Conservation (phyloP, 2,329 filamentous ascomycete species). For the Aureobasidium sp. region DNA sequence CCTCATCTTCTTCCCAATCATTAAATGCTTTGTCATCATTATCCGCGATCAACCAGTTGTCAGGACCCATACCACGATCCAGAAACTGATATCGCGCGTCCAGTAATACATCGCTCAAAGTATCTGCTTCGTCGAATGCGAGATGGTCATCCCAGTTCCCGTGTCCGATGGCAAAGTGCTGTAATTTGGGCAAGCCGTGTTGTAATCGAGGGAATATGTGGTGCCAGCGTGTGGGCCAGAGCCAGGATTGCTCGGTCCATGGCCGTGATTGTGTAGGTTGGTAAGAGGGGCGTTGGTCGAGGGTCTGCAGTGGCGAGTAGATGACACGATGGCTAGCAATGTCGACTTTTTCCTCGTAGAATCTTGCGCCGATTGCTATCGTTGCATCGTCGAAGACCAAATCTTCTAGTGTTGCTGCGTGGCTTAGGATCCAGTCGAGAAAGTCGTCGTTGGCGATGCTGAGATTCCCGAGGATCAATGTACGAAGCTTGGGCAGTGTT, state of each 20-base stretch:
- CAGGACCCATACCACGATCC: background rate
- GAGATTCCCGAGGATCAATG: conserved; percentile 36
- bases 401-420: conserved; percentile 33
- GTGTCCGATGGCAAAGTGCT: background rate
- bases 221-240: background rate
- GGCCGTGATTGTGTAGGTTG: background rate
- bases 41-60: background rate
- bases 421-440: conserved; percentile 39
- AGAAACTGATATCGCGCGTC: background rate
- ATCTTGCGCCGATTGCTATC: background rate
- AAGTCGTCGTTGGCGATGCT: conserved; percentile 41
- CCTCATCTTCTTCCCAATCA: background rate
- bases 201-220: background rate
- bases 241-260: background rate
- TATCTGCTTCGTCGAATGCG: background rate
- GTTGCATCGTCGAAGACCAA: conserved; percentile 40
- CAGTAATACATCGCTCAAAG: background rate
- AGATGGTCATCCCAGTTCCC: background rate
- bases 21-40: background rate
- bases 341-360: background rate
- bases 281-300: background rate
- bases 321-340: background rate
- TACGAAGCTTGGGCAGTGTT: conserved; percentile 34
- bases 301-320: background rate
- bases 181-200: background rate